phyloP scores from a whole-genome alignment of 352 stramenopile species.

The Phytophthora pisi region DNA sequence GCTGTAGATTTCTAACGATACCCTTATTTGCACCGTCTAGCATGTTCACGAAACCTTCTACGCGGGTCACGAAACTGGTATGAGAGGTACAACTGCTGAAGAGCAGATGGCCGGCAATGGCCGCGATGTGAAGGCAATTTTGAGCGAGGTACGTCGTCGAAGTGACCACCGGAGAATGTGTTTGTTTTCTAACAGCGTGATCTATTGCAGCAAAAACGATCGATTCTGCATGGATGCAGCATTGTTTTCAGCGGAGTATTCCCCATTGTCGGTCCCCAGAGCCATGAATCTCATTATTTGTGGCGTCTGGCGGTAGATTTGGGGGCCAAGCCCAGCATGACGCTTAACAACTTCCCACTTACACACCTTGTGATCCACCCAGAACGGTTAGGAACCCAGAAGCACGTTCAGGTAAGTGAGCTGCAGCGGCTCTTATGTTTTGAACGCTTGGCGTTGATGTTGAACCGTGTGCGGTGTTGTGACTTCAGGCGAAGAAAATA shows the following conservation, averaged over 20 bases:
- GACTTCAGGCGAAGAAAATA: constrained; percentile 59
- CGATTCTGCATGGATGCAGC: constrained; percentile 61
- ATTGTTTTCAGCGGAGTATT: constrained; percentile 89
- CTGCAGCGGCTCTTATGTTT: not conserved
- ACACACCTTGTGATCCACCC: constrained; percentile 89
- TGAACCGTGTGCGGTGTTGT: constrained; percentile 11
- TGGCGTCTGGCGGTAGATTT: constrained; percentile 81
- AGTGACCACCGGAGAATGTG: too few relatives aligned
- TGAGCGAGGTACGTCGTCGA: constrained; percentile 48
- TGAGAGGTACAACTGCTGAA: constrained; percentile 57
- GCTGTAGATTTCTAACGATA: not conserved
- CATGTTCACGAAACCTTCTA: constrained; percentile 72
- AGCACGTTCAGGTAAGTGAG: constrained; percentile 64
- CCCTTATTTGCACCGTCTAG: constrained; percentile 23
- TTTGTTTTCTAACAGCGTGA: constrained; percentile 5
- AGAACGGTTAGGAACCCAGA: constrained; percentile 78
- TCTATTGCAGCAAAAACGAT: constrained; percentile 64
- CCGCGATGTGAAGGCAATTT: constrained; percentile 70
- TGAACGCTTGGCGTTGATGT: not conserved
- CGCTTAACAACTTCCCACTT: constrained; percentile 72
- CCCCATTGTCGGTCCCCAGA: constrained; percentile 57
- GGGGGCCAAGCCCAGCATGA: constrained; percentile 68
- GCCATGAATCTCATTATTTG: constrained; percentile 71
- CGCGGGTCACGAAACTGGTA: constrained; percentile 46
- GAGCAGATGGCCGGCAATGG: constrained; percentile 76